Evolutionary conservation across 2,329 filamentous ascomycete species (phyloP).

Genomic region (Rutstroemia sp.): DNA sequence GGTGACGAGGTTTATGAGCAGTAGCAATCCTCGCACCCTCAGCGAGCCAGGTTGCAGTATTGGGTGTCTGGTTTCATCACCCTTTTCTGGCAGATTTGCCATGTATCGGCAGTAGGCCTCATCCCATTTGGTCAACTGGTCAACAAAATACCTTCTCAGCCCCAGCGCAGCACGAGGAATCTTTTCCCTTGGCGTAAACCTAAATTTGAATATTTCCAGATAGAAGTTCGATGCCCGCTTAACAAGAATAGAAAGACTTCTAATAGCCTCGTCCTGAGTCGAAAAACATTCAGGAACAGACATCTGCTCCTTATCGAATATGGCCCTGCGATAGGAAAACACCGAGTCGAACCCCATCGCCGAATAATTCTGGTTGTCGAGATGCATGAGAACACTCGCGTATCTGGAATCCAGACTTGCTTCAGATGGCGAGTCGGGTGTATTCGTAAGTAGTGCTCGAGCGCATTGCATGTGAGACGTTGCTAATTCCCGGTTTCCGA

Average conservation of each 20-base stretch:
- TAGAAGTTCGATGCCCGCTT: conserved; percentile 36
- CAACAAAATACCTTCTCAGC: conserved; percentile 1
- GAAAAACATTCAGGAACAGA: conserved; percentile 31
- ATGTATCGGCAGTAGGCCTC: not conserved
- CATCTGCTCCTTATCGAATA: not conserved
- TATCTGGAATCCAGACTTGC: conserved; percentile 42
- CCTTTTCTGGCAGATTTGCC: not conserved
- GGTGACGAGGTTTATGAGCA: not conserved
- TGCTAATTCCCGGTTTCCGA: conserved; percentile 43
- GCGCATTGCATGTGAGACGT: conserved; percentile 43
- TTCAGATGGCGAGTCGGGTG: conserved; percentile 17
- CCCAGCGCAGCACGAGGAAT: conserved; percentile 8
- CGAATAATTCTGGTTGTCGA: conserved; percentile 40
- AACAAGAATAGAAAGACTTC: conserved; percentile 16
- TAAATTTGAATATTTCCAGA: conserved; percentile 14
- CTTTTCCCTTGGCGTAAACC: conserved; percentile 29
- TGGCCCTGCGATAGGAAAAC: conserved; percentile 45
- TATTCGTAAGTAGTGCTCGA: conserved; percentile 19
- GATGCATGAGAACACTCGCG: conserved; percentile 51
- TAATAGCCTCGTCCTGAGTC: conserved; percentile 22
- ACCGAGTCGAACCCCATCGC: conserved; percentile 39
- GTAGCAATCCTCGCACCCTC: not conserved
- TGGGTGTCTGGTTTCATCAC: not conserved
- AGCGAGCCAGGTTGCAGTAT: not conserved
- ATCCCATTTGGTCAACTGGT: conserved; percentile 3